Evolutionary conservation across 352 stramenopile species (phyloP).

Genomic region (Globisporangium cederbergense): DNA sequence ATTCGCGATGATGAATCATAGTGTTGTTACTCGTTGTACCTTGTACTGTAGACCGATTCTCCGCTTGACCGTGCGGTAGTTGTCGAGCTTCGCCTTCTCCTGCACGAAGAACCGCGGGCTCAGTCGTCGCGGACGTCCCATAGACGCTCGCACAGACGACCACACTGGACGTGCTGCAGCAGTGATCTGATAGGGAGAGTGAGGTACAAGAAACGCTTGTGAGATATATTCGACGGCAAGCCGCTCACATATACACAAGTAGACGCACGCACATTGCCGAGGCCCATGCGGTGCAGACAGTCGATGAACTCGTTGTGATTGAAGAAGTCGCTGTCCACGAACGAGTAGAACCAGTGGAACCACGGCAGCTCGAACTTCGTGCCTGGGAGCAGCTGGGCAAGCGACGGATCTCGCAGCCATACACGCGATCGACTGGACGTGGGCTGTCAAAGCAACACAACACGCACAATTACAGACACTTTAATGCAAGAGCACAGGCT

Average conservation of each 20-base stretch:
- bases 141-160: slow-evolving; percentile 71
- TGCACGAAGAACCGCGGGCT: slow-evolving; percentile 62
- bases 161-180: slow-evolving; percentile 58
- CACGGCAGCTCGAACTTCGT: slow-evolving; percentile 55
- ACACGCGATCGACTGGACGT: slow-evolving; percentile 1
- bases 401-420: neutral
- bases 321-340: slow-evolving; percentile 66
- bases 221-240: too few relatives aligned
- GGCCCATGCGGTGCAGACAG: slow-evolving; percentile 60
- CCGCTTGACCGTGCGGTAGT: slow-evolving; percentile 47
- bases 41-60: slow-evolving; percentile 12
- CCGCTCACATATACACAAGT: too few relatives aligned
- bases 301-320: slow-evolving; percentile 75
- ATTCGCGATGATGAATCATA: neutral
- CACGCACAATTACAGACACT: too few relatives aligned
- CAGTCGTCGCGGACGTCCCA: slow-evolving; percentile 66
- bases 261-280: slow-evolving; percentile 40
- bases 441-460: neutral
- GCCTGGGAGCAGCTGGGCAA: neutral
- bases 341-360: slow-evolving; percentile 72
- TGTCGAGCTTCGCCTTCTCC: slow-evolving; percentile 64
- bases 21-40: slow-evolving; percentile 2
- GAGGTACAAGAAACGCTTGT: neutral
- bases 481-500: neutral
- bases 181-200: slow-evolving; percentile 30